These are phyloP conservation scores for Termitomyces titanicus DNA, from an alignment of 768 basidiomycete genomes.

Conservation along the genomic window DNA sequence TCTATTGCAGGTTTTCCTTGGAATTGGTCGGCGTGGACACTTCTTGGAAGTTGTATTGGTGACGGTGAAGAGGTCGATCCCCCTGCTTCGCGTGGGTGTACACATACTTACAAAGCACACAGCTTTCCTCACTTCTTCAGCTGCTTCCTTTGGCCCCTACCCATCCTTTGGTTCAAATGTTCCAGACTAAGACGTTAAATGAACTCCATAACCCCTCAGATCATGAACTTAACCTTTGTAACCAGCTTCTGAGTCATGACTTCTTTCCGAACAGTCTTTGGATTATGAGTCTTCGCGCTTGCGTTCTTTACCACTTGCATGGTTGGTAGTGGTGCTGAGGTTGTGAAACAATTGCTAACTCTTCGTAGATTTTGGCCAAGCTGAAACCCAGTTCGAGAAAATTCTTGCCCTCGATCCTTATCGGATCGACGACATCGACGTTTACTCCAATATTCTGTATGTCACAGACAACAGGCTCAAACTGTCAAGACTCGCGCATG, in stretches of 20 bases:
- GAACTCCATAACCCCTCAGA: slow-evolving; percentile 89
- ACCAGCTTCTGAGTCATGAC: slow-evolving; percentile 64
- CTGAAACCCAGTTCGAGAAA: slow-evolving; percentile 81
- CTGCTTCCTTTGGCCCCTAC: slow-evolving; percentile 42
- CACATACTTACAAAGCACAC: slow-evolving; percentile 15
- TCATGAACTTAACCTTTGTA: slow-evolving; percentile 76
- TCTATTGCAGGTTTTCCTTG: slow-evolving; percentile 81
- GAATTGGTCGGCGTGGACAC: slow-evolving; percentile 94
- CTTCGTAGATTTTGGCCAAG: slow-evolving; percentile 76
- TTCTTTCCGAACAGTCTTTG: slow-evolving; percentile 82
- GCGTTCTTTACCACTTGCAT: slow-evolving; percentile 86
- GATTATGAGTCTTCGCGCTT: slow-evolving; percentile 83
- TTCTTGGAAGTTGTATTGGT: slow-evolving; percentile 73
- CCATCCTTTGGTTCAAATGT: slow-evolving; percentile 56
- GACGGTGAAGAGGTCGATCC: slow-evolving; percentile 78
- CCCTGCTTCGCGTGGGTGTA: slow-evolving; percentile 2
- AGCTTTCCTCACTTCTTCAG: slow-evolving; percentile 48
- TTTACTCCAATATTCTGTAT: slow-evolving; percentile 95
- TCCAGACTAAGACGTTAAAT: slow-evolving; percentile 86
- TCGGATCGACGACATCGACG: slow-evolving; percentile 91
- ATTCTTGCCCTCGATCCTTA: slow-evolving; percentile 81
- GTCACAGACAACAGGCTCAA: slow-evolving; percentile 88
- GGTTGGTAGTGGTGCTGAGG: slow-evolving; percentile 46
- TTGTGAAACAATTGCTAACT: slow-evolving; percentile 1
- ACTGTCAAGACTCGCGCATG: slow-evolving; percentile 86